Evolutionary conservation across 2,329 filamentous ascomycete species (phyloP).

Genomic region (Botrytis sinoallii): DNA sequence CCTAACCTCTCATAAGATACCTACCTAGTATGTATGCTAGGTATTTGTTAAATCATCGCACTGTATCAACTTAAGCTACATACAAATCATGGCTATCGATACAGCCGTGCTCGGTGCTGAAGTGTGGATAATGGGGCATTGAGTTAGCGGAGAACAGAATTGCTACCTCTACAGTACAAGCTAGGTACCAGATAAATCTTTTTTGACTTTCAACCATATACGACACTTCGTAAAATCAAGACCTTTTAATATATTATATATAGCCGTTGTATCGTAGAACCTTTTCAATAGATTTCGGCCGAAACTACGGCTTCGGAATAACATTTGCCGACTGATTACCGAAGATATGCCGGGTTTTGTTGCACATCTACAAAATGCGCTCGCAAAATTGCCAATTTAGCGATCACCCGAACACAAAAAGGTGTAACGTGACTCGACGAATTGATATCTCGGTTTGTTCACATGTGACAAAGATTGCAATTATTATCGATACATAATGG

Average conservation of each 20-base stretch:
- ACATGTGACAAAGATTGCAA: neutral
- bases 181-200: neutral
- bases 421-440: neutral
- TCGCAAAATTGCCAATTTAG: neutral
- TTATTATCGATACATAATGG: conserved; percentile 20
- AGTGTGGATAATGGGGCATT: no score
- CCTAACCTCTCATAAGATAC: no score
- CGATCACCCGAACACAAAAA: neutral
- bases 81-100: no score
- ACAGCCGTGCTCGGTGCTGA: no score
- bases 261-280: neutral
- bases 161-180: neutral
- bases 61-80: no score
- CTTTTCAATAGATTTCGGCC: neutral
- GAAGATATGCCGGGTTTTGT: neutral
- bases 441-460: neutral
- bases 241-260: neutral
- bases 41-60: no score
- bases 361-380: neutral
- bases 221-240: neutral
- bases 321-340: accelerated
- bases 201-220: neutral
- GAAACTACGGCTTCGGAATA: neutral
- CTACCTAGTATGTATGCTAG: no score
- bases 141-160: neutral